These are phyloP conservation scores for Zoysia matrella DNA, from an alignment of 202 grass and related monocot species.

Conservation along the genomic window DNA sequence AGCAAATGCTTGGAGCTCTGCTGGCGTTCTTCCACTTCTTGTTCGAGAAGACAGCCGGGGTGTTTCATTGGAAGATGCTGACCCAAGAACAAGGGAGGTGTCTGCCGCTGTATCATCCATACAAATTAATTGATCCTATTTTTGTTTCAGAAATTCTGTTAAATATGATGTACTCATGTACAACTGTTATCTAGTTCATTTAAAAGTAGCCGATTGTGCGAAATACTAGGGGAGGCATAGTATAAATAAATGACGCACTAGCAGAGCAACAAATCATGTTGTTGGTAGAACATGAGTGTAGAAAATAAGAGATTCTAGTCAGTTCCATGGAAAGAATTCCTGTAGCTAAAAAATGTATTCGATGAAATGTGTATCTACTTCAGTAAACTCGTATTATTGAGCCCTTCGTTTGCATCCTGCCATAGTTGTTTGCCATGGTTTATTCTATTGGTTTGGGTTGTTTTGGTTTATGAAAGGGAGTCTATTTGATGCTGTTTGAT, in stretches of 20 bases:
- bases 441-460: neutral
- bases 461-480: slow-evolving; percentile 1
- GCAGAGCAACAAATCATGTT: slow-evolving; percentile 14
- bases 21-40: no score
- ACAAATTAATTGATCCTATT: slow-evolving; percentile 56
- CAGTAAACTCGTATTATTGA: neutral
- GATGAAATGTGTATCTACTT: slow-evolving; percentile 10
- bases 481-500: neutral
- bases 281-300: slow-evolving; percentile 33
- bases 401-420: neutral
- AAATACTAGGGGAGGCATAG: neutral
- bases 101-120: slow-evolving; percentile 75
- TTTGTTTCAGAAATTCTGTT: slow-evolving; percentile 6
- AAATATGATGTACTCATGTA: neutral
- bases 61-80: slow-evolving; percentile 82
- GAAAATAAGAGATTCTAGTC: slow-evolving; percentile 19
- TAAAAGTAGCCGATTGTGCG: slow-evolving; percentile 20
- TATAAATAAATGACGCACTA: slow-evolving; percentile 46
- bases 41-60: slow-evolving; percentile 15
- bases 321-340: neutral
- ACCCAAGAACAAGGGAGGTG: slow-evolving; percentile 86
- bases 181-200: slow-evolving; percentile 38
- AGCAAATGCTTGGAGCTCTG: no score
- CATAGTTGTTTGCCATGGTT: neutral
- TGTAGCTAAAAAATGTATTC: neutral